Evolutionary conservation across 148 eudicot genomes (phyloP), one percentile per base, ranked within the genome.

Genomic region (Fallopia convolvulus): DNA sequence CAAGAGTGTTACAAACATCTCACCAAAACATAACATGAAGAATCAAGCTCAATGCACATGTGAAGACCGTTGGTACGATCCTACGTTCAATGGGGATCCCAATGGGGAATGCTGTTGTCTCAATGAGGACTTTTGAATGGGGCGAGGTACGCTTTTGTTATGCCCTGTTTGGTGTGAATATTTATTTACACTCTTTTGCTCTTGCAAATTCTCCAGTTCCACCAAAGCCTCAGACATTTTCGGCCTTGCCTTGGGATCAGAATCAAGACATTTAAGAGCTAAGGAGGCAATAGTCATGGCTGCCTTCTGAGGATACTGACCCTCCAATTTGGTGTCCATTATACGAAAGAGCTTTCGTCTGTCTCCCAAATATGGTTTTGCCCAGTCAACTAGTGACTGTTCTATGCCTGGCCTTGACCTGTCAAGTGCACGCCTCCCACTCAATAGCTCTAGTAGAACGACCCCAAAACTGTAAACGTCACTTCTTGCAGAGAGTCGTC

Each of bases 381-480:
- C 92, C 96, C 96, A 91, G 30, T 91, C 96, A 4, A 89, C 92
- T 48, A 91, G 86, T 75, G 84, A 86, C 79, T 89, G 92, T 85
- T 91, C 93, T 39, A 80, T 76, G 9, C 85, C 84, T 8, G 82
- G 84, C 78, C 83, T 91, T 12, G 86, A 71, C 80, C 83, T 91
- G 80, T 91, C 93, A 58, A 91, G 84, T 49, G 96, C 91, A 42
- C 89, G 90, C 5, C 93, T 87, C 41, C 96, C 96, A 6, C 91
- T 85, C 15, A 91, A 74, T 32, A 91, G 81, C 77, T 91, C 96
- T 1, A 91, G 89, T 53, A 91, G 61, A 46, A 91, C 96, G 4
- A 91, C 96, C 73, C 96, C 96, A 18, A 89, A 91, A 82, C 93
- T 89, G 77, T 91, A 91, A 32, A 91, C 96, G 74, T 91, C 96